phyloP scores from a whole-genome alignment of 176 grass and related monocot species.

The Triticum monococcum region DNA sequence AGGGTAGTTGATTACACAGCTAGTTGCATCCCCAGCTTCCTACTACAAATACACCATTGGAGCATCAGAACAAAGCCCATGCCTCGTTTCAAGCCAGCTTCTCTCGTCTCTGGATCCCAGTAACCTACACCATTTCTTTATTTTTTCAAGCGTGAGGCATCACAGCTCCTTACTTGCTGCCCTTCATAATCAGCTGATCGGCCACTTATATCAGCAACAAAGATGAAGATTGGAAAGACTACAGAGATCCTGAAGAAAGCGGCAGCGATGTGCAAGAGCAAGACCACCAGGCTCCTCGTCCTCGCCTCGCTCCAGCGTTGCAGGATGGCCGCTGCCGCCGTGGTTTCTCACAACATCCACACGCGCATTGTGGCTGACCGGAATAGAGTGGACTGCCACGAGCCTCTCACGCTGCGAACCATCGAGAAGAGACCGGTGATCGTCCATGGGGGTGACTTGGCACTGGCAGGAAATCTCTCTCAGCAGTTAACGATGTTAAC shows the following conservation, averaged over 20 bases:
- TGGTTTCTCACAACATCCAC: too few species aligned
- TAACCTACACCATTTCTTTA: background rate
- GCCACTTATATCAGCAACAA: background rate
- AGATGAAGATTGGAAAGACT: background rate
- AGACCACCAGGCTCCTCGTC: background rate
- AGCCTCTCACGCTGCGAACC: too few species aligned
- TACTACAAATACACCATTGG: constrained; percentile 56
- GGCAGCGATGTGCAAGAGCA: background rate
- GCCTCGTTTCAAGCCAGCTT: background rate
- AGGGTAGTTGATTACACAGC: background rate
- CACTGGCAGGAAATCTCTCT: too few species aligned
- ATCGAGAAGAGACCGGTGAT: too few species aligned
- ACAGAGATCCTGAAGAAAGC: background rate
- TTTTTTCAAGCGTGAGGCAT: constrained; percentile 21
- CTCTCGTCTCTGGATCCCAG: background rate
- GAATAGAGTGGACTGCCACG: too few species aligned
- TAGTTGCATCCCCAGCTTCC: background rate
- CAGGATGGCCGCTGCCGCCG: background rate
- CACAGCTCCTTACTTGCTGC: background rate
- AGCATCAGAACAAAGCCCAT: constrained; percentile 39
- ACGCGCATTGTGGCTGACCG: too few species aligned
- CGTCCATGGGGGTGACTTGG: too few species aligned
- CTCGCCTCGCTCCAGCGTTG: background rate
- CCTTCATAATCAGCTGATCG: constrained; percentile 4
- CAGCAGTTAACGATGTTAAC: too few species aligned